These are phyloP conservation scores for Aspergillus ibericus DNA, from an alignment of 2,329 filamentous ascomycete genomes.

Conservation along the genomic window DNA sequence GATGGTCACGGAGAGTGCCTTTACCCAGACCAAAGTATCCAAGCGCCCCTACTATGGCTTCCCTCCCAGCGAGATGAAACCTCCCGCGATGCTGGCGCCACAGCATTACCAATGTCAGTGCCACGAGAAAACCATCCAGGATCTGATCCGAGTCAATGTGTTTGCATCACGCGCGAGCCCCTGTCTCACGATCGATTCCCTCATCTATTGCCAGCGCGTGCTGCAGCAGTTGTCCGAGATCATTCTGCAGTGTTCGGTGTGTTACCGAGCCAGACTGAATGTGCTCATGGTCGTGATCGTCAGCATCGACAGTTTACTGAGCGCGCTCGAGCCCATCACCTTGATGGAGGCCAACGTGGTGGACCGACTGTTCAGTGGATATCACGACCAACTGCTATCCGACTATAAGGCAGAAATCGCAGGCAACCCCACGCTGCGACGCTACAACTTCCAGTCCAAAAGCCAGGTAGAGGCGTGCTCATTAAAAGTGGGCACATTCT, in stretches of 20 bases:
- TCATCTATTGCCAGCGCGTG: constrained; percentile 28
- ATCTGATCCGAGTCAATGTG: constrained; percentile 24
- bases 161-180: constrained; percentile 18
- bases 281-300: constrained; percentile 33
- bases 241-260: constrained; percentile 31
- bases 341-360: constrained; percentile 15
- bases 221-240: constrained; percentile 30
- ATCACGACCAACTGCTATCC: constrained; percentile 9
- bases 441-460: constrained; percentile 19
- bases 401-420: constrained; percentile 7
- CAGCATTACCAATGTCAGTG: constrained; percentile 23
- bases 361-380: constrained; percentile 15
- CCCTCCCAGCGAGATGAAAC: constrained; percentile 1
- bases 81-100: background rate
- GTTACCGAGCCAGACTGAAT: constrained; percentile 25
- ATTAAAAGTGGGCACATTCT: constrained; percentile 27
- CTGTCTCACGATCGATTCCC: constrained; percentile 25
- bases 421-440: background rate
- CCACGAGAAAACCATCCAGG: constrained; percentile 24
- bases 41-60: constrained; percentile 6
- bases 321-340: constrained; percentile 25
- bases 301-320: constrained; percentile 31
- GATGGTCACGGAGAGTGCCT: background rate
- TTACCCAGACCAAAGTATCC: background rate
- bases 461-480: constrained; percentile 27